These are phyloP conservation scores for Annulohypoxylon moriforme DNA, from an alignment of 495 filamentous ascomycete species.

Conservation along the genomic window DNA sequence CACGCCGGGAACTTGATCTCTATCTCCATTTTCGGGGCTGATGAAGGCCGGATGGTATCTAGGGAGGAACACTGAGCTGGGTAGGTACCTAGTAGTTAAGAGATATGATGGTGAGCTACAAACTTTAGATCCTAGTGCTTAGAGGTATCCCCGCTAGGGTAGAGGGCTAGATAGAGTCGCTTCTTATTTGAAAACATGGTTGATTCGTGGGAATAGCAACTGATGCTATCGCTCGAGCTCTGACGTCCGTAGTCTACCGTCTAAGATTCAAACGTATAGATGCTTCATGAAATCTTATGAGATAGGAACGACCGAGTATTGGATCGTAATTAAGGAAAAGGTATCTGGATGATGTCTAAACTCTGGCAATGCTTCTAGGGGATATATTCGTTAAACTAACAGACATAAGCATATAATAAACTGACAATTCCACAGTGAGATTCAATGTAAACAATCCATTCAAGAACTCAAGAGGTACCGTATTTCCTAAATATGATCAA, in stretches of 20 bases:
- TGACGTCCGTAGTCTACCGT: too few species aligned
- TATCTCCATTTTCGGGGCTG: constrained; percentile 51
- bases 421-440: not conserved
- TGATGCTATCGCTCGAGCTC: not conserved
- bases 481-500: not conserved
- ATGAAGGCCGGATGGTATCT: constrained; percentile 44
- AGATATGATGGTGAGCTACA: not conserved
- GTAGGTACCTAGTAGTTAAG: too few species aligned
- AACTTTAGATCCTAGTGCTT: constrained; percentile 13
- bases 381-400: not conserved
- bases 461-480: not conserved
- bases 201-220: not conserved
- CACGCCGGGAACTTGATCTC: constrained; percentile 35
- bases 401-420: not conserved
- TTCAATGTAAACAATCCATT: not conserved
- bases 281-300: not conserved
- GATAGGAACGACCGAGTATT: not conserved
- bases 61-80: not conserved
- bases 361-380: not conserved
- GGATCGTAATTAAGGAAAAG: too few species aligned
- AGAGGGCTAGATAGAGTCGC: constrained; percentile 52
- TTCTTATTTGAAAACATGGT: constrained; percentile 50
- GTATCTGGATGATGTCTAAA: not conserved
- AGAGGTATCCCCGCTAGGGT: constrained; percentile 42
- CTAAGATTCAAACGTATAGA: too few species aligned